These are phyloP conservation scores for Blumeria graminis DNA, from an alignment of 2,329 filamentous ascomycete species.

Conservation along the genomic window DNA sequence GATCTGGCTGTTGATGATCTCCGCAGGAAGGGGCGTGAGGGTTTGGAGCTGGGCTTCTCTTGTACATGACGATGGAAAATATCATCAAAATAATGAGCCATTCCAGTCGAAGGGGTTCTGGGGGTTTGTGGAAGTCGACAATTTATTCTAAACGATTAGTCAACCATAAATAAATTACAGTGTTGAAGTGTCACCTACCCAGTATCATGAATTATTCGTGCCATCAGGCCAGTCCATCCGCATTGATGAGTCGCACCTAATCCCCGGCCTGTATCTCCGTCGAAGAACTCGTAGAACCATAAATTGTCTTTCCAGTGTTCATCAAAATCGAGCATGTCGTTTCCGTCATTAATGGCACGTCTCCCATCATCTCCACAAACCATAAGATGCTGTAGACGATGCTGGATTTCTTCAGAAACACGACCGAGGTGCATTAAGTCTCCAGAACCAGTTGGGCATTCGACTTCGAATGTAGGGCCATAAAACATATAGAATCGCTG, in stretches of 20 bases:
- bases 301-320: conserved; percentile 80
- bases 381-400: conserved; percentile 81
- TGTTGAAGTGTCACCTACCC: conserved; percentile 34
- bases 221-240: conserved; percentile 87
- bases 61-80: conserved; percentile 38
- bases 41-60: conserved; percentile 17
- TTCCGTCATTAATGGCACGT: conserved; percentile 68
- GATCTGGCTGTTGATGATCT: conserved; percentile 65
- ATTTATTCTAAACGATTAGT: conserved; percentile 36
- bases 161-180: conserved; percentile 14
- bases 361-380: conserved; percentile 62
- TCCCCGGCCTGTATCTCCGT: conserved; percentile 72
- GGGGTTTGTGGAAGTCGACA: conserved; percentile 86
- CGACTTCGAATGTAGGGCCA: conserved; percentile 64
- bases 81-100: conserved; percentile 90
- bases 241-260: conserved; percentile 86
- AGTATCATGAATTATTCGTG: conserved; percentile 93
- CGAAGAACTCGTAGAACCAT: conserved; percentile 97
- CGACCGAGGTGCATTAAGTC: conserved; percentile 91
- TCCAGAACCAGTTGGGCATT: conserved; percentile 81
- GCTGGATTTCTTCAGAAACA: conserved; percentile 84
- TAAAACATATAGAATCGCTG: conserved; percentile 94
- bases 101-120: conserved; percentile 58
- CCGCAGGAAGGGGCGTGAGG: conserved; percentile 32
- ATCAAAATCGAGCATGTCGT: conserved; percentile 72